Evolutionary conservation across 108 stramenopile species (phyloP).

Genomic region (Nitzschia palea): DNA sequence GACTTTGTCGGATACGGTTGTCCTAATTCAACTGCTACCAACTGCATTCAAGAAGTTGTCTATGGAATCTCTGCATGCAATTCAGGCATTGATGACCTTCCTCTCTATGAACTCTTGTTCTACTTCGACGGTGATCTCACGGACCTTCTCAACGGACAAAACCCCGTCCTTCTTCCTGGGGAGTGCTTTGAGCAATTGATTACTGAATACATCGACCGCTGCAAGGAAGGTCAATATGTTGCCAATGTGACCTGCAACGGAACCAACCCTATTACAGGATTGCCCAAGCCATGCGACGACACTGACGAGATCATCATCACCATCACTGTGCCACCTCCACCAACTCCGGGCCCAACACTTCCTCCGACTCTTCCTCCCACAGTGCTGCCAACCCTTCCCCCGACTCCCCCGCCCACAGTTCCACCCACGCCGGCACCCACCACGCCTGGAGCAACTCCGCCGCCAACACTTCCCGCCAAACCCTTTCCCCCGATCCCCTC

Average conservation of each 20-base stretch:
- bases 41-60: constrained; percentile 15
- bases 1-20: constrained; percentile 32
- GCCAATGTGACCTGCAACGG: constrained; percentile 17
- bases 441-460: too few relatives aligned
- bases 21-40: constrained; percentile 8
- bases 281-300: constrained; percentile 1
- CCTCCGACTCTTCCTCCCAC: constrained; percentile 6
- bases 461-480: too few relatives aligned
- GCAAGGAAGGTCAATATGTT: constrained; percentile 10
- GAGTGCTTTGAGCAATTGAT: constrained; percentile 13
- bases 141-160: constrained; percentile 1
- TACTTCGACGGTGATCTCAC: not conserved
- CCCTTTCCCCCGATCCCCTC: too few relatives aligned
- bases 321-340: not conserved
- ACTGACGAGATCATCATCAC: constrained; percentile 14
- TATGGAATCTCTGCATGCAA: constrained; percentile 25
- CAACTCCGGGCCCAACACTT: not conserved
- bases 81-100: not conserved
- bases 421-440: too few relatives aligned
- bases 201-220: constrained; percentile 2
- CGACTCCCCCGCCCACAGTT: too few relatives aligned
- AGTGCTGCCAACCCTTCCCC: too few relatives aligned
- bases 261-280: constrained; percentile 9
- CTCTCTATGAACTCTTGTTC: constrained; percentile 13
- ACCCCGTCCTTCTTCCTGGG: constrained; percentile 11